Base-by-base conservation (phyloP, 306 rosid genomes). In the Glycine tomentella region DNA sequence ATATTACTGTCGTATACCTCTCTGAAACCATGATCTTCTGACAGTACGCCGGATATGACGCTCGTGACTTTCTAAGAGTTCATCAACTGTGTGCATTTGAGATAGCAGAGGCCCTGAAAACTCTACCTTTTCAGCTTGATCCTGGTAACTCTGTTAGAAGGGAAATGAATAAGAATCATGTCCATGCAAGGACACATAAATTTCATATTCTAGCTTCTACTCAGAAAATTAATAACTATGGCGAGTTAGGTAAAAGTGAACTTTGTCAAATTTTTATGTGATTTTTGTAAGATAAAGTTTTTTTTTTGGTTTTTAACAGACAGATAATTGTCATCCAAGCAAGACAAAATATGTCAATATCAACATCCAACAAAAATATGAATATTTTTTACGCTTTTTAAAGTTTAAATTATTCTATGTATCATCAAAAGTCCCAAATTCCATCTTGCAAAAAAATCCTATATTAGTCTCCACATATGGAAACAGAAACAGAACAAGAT, bases 101-200 rank as follows among this genome's bases (percentile, higher is more conserved):
- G 97, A 92, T 77, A 93, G 80, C 66, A 96, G 76, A 14, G 99
- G 99, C 25, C 99, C 99, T 31, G 99, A 96, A 88, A 88, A 93
- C 74, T 96, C 98, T 45, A 93, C 99, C 71, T 87, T 93, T 59
- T 92, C 98, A 77, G 84, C 90, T 87, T 89, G 89, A 81, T 96
- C 97, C 69, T 89, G 91, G 75, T 90, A 90, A 64, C 88, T 90
- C 98, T 91, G 91, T 80, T 66, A 67, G 59, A 14, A 80, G 45
- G 55, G 75, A 80, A 72, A 77, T 34, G 52, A 33, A 61, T 67
- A 71, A 81, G 67, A 81, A 38, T 70, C 34, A n/a, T 56, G 57
- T 44, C 50, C 65, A 52, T 16, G 55, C 49, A 42, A 76, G 46
- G 44, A 70, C 4, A 16, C 81, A 38, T 56, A 79, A 58, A 48